phyloP scores from a whole-genome alignment of 129 eudicot genomes.

The Helichrysum umbraculigerum region DNA sequence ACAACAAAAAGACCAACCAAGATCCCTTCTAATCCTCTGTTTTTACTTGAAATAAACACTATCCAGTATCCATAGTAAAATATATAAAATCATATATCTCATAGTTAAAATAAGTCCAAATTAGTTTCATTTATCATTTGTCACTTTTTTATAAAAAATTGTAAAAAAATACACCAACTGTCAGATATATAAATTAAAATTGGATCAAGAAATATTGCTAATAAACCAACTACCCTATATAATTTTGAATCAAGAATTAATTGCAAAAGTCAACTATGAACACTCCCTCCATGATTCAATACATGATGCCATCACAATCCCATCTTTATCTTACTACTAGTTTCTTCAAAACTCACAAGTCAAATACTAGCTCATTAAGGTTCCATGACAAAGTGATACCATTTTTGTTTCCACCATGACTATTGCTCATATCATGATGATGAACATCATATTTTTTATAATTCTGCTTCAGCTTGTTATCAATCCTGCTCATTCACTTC shows the following conservation, averaged over 20 bases:
- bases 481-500: constrained; percentile 42
- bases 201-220: constrained; percentile 18
- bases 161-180: not conserved
- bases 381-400: constrained; percentile 18
- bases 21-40: constrained; percentile 31
- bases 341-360: constrained; percentile 9
- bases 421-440: constrained; percentile 16
- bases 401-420: constrained; percentile 28
- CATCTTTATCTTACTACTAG: constrained; percentile 18
- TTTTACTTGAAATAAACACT: constrained; percentile 1
- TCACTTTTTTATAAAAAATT: not conserved
- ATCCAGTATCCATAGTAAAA: not conserved
- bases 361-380: constrained; percentile 21
- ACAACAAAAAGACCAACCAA: constrained; percentile 37
- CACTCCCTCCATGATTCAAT: constrained; percentile 32
- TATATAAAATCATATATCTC: not conserved
- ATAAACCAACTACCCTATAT: constrained; percentile 44
- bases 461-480: constrained; percentile 18
- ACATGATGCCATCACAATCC: constrained; percentile 27
- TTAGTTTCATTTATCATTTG: not conserved
- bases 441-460: constrained; percentile 10
- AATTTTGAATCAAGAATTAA: constrained; percentile 17
- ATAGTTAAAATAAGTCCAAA: not conserved
- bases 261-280: constrained; percentile 49
- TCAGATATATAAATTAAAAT: not conserved